A percentile compares a stretch with the other conserved stretches of the same genome.
Evolutionary conservation across 495 filamentous ascomycete genomes (phyloP).

Genomic region (Parathielavia appendiculata): DNA sequence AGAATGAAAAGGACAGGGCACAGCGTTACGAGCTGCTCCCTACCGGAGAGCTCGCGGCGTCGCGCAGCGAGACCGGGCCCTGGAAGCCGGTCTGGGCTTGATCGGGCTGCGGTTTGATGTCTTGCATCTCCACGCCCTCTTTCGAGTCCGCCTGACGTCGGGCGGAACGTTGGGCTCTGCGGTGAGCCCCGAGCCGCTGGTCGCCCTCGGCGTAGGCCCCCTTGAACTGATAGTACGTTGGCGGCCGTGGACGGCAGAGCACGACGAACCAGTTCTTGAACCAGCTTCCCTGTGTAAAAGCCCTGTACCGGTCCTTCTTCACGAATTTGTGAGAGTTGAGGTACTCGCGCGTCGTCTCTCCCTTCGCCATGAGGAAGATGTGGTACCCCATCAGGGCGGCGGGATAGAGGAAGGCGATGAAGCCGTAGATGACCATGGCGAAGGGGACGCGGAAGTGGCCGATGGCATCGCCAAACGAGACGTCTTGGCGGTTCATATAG

Average conservation of each 20-base stretch:
- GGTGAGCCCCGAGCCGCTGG: constrained; percentile 59
- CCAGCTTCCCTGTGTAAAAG: constrained; percentile 75
- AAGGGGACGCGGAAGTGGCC: constrained; percentile 70
- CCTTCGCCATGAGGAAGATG: constrained; percentile 78
- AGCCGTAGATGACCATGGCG: constrained; percentile 80
- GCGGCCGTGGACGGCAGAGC: constrained; percentile 74
- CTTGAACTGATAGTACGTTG: constrained; percentile 90
- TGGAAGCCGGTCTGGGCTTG: constrained; percentile 4
- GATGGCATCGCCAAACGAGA: constrained; percentile 64
- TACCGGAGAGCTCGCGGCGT: neutral
- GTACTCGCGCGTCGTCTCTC: constrained; percentile 94
- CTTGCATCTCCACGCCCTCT: constrained; percentile 45
- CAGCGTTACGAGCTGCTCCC: neutral
- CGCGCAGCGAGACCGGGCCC: neutral
- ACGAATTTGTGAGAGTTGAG: constrained; percentile 91
- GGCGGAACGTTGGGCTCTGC: constrained; percentile 5
- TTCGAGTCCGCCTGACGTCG: constrained; percentile 19
- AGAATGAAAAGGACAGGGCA: neutral
- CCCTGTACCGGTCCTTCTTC: constrained; percentile 84
- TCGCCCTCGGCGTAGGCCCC: constrained; percentile 70
- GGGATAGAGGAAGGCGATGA: constrained; percentile 73
- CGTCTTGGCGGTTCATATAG: constrained; percentile 54
- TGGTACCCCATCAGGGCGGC: constrained; percentile 82
- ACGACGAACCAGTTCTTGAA: constrained; percentile 78
- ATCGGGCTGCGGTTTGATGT: constrained; percentile 26